These are phyloP conservation scores for Alectoria sarmentosa DNA, from an alignment of 495 filamentous ascomycete species.

Conservation along the genomic window DNA sequence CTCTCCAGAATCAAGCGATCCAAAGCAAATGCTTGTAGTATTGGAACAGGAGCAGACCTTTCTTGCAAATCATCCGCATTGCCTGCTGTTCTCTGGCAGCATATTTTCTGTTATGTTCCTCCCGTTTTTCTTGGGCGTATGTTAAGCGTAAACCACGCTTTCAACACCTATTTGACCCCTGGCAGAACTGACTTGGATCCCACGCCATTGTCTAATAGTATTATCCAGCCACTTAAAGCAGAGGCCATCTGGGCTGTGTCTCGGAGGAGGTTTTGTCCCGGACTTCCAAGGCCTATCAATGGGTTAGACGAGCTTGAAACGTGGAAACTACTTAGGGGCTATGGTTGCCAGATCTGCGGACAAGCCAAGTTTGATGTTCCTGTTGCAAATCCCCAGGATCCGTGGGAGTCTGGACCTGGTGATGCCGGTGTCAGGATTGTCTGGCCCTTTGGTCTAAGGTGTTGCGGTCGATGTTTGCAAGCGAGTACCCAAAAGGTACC, in stretches of 20 bases:
- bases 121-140: conserved; percentile 30
- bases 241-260: conserved; percentile 42
- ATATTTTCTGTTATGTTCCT: conserved; percentile 32
- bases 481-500: conserved; percentile 52
- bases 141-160: conserved; percentile 30
- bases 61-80: conserved; percentile 21
- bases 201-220: conserved; percentile 21
- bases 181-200: conserved; percentile 23
- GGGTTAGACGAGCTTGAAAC: conserved; percentile 40
- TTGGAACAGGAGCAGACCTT: conserved; percentile 3
- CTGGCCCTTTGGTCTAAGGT: conserved; percentile 58
- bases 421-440: conserved; percentile 44
- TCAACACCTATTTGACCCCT: conserved; percentile 33
- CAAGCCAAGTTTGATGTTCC: conserved; percentile 20
- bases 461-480: conserved; percentile 57
- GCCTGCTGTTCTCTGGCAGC: conserved; percentile 33
- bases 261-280: conserved; percentile 35
- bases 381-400: conserved; percentile 26
- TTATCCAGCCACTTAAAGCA: conserved; percentile 32
- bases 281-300: conserved; percentile 40
- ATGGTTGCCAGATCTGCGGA: conserved; percentile 40
- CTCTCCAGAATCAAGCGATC: conserved; percentile 16
- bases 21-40: conserved; percentile 5
- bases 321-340: conserved; percentile 40
- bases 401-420: conserved; percentile 48